Base-by-base conservation (phyloP, 2,329 filamentous ascomycete genomes). In the Colletotrichum kahawae region DNA sequence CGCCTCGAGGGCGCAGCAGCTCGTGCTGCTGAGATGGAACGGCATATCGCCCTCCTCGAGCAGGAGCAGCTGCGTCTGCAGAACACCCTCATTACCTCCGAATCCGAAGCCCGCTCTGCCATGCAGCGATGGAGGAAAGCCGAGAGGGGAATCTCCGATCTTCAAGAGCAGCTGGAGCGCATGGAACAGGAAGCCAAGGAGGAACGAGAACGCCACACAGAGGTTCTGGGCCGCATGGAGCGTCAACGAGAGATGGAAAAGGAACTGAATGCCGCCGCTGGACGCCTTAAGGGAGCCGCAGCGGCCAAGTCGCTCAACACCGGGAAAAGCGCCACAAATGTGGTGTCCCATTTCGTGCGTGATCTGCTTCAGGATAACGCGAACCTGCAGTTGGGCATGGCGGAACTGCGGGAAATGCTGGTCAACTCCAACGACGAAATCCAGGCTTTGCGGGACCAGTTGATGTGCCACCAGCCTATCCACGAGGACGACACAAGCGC, bases 301-400 rank as follows among this genome's bases (percentile, higher is more conserved):
- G 95, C 93, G 1, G 89, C 90, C 33, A 93, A 92, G 78, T 92
- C 92, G 4, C 85, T 94, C 54, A 89, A 89, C 5, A 88, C 90
- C 5, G 88, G 90, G 34, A 90, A 90, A 78, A 87, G 86, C 71
- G 89, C 91, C 12, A 92, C 88, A 76, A 92, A 88, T 73, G 95
- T 98, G 48, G 95, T 98, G n/a, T 96, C 95, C 24, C 95, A 97
- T 81, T 98, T 99, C 79, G 97, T 99, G 71, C 95, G 96, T 78
- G 97, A 98, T 82, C 94, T 99, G 71, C 88, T 99, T 21, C 93
- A 98, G 80, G 97, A 99, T 83, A 99, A 99, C 81, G 95, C 96
- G 12, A 98, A 95, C 79, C 87, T 99, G 59, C 97, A 99, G 83
- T 90, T 97, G 77, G 95, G 95, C 18, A 97, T 98, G 75, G 92